phyloP scores from a whole-genome alignment of 306 rosid species.

The Casuarina glauca region DNA sequence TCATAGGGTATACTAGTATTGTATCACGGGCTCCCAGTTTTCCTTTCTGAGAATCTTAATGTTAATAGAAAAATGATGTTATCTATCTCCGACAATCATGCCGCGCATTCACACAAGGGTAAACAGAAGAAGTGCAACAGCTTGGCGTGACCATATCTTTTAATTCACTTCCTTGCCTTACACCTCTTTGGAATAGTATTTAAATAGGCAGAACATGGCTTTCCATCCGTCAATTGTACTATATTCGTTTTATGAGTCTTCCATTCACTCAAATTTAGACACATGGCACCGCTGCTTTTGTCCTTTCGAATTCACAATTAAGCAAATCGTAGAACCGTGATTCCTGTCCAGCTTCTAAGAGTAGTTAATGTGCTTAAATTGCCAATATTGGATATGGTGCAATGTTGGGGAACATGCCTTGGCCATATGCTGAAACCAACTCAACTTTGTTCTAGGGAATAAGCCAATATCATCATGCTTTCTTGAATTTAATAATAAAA shows the following conservation, averaged over 20 bases:
- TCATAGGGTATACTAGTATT: not conserved
- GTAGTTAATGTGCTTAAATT: not conserved
- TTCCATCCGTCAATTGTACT: slow-evolving; percentile 21
- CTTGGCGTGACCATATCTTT: slow-evolving; percentile 47
- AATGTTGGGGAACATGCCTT: slow-evolving; percentile 24
- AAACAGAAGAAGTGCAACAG: slow-evolving; percentile 36
- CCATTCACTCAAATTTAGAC: not conserved
- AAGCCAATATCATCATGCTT: not conserved
- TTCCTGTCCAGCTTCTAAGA: not conserved
- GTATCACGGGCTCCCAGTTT: not conserved
- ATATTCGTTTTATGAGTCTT: not conserved
- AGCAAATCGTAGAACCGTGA: not conserved
- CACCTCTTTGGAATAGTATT: not conserved
- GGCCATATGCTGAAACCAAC: slow-evolving; percentile 15
- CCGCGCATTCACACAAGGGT: slow-evolving; percentile 48
- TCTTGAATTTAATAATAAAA: not conserved
- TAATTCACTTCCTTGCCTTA: slow-evolving; percentile 13
- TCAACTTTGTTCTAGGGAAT: not conserved
- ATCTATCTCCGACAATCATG: slow-evolving; percentile 56
- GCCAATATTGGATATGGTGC: slow-evolving; percentile 5
- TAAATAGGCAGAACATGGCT: slow-evolving; percentile 28
- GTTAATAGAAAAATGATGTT: slow-evolving; percentile 30
- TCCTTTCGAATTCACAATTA: not conserved
- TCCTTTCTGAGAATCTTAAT: slow-evolving; percentile 22
- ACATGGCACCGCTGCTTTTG: slow-evolving; percentile 19